Conservation (phyloP, 2,329 filamentous ascomycete genomes). For the Byssochlamys sp. region DNA sequence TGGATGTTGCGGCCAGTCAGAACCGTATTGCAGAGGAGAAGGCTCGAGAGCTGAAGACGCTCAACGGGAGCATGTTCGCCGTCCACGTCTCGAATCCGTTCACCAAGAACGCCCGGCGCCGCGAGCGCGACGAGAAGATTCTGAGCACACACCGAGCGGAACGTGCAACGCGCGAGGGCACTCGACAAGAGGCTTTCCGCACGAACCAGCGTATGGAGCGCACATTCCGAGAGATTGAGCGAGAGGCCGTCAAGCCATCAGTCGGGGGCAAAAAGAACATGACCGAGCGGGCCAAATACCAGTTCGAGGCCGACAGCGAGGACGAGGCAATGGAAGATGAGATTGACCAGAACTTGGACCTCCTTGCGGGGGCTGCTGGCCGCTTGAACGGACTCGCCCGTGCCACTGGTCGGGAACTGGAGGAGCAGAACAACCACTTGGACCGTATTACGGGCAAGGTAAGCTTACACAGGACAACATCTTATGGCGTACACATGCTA, state of each 20-base stretch:
- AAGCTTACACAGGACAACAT: conserved; percentile 16
- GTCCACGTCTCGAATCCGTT: conserved; percentile 70
- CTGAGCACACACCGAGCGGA: conserved; percentile 55
- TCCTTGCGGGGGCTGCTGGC: conserved; percentile 52
- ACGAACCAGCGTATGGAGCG: conserved; percentile 53
- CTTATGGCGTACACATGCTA: conserved; percentile 10
- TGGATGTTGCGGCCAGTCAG: conserved; percentile 69
- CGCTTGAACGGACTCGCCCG: conserved; percentile 64
- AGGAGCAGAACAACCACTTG: conserved; percentile 67
- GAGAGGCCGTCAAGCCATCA: conserved; percentile 38
- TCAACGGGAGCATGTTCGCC: conserved; percentile 87
- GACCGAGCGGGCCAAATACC: conserved; percentile 61
- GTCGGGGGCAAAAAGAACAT: conserved; percentile 45
- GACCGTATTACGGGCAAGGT: conserved; percentile 71
- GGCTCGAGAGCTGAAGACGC: conserved; percentile 69
- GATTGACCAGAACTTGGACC: conserved; percentile 57
- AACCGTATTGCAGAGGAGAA: conserved; percentile 69
- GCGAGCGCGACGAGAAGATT: conserved; percentile 57
- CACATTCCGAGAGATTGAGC: conserved; percentile 55
- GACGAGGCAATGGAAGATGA: conserved; percentile 62
- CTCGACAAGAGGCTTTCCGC: conserved; percentile 44
- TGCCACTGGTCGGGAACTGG: conserved; percentile 66
- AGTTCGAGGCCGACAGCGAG: conserved; percentile 66
- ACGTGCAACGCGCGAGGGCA: conserved; percentile 48
- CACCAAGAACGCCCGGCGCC: conserved; percentile 56